Evolutionary conservation across 208 protist genomes (phyloP).

Genomic region (Crithidia bombi): DNA sequence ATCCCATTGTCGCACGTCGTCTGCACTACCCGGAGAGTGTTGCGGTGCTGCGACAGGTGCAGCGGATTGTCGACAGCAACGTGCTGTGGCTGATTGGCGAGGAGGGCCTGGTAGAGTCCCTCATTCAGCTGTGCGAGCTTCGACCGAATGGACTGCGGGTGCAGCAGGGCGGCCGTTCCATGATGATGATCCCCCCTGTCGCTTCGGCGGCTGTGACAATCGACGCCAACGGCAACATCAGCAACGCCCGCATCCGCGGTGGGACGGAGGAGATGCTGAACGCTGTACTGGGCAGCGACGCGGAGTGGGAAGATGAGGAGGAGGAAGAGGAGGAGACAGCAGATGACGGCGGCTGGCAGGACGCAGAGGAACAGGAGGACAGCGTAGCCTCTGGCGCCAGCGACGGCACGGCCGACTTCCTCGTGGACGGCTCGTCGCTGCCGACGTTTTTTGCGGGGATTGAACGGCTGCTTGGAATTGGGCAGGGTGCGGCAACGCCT

Average conservation of each 20-base stretch:
- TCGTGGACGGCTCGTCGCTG: slow-evolving; percentile 32
- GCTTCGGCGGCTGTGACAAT: slow-evolving; percentile 3
- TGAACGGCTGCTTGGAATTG: slow-evolving; percentile 21
- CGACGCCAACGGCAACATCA: slow-evolving; percentile 9
- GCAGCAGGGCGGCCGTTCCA: slow-evolving; percentile 43
- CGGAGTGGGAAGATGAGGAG: slow-evolving; percentile 32
- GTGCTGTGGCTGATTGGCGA: slow-evolving; percentile 79
- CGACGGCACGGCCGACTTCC: slow-evolving; percentile 26
- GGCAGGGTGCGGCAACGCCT: slow-evolving; percentile 1
- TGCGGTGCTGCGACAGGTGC: slow-evolving; percentile 57
- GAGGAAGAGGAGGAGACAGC: slow-evolving; percentile 25
- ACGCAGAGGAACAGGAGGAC: slow-evolving; percentile 17
- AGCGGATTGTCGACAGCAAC: slow-evolving; percentile 86
- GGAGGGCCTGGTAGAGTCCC: slow-evolving; percentile 48
- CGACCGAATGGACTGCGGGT: slow-evolving; percentile 37
- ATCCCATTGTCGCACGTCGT: slow-evolving; percentile 41
- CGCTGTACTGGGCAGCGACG: slow-evolving; percentile 20
- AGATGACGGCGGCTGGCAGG: slow-evolving; percentile 29
- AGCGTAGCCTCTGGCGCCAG: slow-evolving; percentile 17
- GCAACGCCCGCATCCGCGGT: background rate
- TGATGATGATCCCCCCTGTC: slow-evolving; percentile 30
- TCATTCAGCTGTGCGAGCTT: slow-evolving; percentile 76
- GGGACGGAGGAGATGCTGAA: background rate
- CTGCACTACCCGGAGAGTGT: slow-evolving; percentile 65
- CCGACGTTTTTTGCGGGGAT: slow-evolving; percentile 27